Evolutionary conservation across 2,329 filamentous ascomycete genomes (phyloP).

Genomic region (Bertia moriformis): DNA sequence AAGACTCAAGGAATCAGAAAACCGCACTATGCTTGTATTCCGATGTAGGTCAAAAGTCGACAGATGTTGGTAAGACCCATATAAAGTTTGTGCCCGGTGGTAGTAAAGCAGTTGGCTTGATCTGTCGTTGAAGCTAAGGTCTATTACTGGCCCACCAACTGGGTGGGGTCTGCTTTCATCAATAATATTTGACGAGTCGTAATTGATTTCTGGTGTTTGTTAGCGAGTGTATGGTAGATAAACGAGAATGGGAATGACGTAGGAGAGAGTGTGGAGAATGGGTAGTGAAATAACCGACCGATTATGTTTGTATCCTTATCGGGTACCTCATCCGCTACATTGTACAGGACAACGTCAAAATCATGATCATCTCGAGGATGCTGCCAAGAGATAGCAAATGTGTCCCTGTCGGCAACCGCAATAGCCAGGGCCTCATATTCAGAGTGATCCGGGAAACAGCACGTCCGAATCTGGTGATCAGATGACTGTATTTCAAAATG

Average conservation of each 20-base stretch:
- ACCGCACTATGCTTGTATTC: constrained; percentile 6
- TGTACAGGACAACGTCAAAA: constrained; percentile 15
- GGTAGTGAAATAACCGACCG: not conserved
- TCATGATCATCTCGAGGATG: constrained; percentile 8
- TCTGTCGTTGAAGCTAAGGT: constrained; percentile 18
- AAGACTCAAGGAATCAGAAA: constrained; percentile 10
- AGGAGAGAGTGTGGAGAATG: too few species aligned
- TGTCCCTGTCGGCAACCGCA: constrained; percentile 8
- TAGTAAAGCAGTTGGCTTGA: constrained; percentile 17
- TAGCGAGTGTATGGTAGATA: too few species aligned
- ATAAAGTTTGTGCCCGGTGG: constrained; percentile 15
- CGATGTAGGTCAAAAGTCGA: constrained; percentile 8
- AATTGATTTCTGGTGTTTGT: not conserved
- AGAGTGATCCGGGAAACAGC: constrained; percentile 11
- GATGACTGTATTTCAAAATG: not conserved
- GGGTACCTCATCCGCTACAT: not conserved
- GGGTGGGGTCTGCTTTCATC: not conserved
- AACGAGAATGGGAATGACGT: too few species aligned
- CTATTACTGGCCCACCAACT: constrained; percentile 8
- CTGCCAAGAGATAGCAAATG: constrained; percentile 21
- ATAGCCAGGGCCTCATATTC: constrained; percentile 15
- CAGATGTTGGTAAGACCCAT: constrained; percentile 16
- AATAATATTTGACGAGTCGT: not conserved
- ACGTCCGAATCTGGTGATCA: constrained; percentile 8
- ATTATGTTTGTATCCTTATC: not conserved